Evolutionary conservation across 2,329 filamentous ascomycete species (phyloP), one percentile per base, ranked within the genome.

Genomic region (Fusarium humuli): DNA sequence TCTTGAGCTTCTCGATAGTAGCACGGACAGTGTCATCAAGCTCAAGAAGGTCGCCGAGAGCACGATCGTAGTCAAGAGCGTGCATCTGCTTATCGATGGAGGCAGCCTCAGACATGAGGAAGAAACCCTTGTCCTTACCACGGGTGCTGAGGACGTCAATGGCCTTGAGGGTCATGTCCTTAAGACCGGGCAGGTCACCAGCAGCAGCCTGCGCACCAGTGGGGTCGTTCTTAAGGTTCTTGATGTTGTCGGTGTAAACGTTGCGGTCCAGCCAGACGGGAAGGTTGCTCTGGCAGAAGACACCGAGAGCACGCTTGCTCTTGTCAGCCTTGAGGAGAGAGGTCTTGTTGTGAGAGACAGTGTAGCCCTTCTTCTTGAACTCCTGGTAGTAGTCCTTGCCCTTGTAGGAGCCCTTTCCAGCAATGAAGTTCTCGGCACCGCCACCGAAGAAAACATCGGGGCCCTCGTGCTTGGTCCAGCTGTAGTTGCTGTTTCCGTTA

Each of bases 61-160:
- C 92, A 57, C 93, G 92, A 81, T 96, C 92, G 78, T 96, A 96
- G 82, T 96, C 93, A 22, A 96, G 87, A 4, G 84, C 79, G 82
- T 97, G 93, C 93, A 97, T 96, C 85, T 93, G 91, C 85, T 97
- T 97, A 82, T 96, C 93, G 73, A 97, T 92, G 3, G 90, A 93
- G 18, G 93, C 93, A 27, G 91, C 93, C 80, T 97, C 93, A 14
- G 90, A 90, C 93, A 97, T 96, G 76, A 97, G 85, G 85, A 96
- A 94, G 87, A 92, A 97, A 8, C 93, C 93, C 64, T 92, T 86
- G 61, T 91, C 86, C 34, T 86, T 86, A 29, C 90, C 88, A 62
- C 88, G 86, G 41, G 84, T 84, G 78, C 91, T 82, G n/a, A 96
- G 87, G 56, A 95, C 89, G 63, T 95, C 92, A 52, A 96, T 87